Percentiles rank a stretch among this genome's conserved stretches.
phyloP scores from a whole-genome alignment of 352 stramenopile genomes.

The Phytophthora citricola region DNA sequence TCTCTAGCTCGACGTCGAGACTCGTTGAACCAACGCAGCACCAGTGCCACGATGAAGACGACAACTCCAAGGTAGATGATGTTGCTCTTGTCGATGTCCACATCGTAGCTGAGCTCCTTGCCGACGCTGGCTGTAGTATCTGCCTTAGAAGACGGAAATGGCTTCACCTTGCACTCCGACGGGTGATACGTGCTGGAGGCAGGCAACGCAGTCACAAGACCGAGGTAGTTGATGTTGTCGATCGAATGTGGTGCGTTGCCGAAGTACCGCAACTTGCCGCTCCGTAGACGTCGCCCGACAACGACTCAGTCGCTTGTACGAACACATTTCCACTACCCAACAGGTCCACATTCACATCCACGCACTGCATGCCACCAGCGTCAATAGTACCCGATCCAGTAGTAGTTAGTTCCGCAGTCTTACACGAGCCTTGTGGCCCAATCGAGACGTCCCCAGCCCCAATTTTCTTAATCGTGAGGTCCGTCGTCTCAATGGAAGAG shows the following conservation, averaged over 20 bases:
- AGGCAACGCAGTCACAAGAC: conserved; percentile 17
- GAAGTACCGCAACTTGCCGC: conserved; percentile 23
- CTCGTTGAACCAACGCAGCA: conserved; percentile 36
- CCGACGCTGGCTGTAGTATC: background rate
- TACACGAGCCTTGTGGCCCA: conserved; percentile 18
- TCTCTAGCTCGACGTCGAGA: conserved; percentile 26
- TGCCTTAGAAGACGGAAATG: background rate
- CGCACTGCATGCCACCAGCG: conserved; percentile 25
- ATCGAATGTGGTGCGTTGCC: conserved; percentile 23
- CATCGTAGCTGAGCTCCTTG: conserved; percentile 1
- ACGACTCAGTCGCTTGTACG: conserved; percentile 31
- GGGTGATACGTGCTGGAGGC: conserved; percentile 17
- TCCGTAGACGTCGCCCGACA: conserved; percentile 34
- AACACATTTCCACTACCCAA: conserved; percentile 29
- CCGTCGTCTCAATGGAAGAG: conserved; percentile 10
- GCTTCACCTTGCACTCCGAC: conserved; percentile 12
- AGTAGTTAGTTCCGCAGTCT: conserved; percentile 18
- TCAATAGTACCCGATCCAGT: conserved; percentile 27
- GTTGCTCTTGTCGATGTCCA: conserved; percentile 17
- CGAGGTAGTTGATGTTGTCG: conserved; percentile 29
- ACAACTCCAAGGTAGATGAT: conserved; percentile 14
- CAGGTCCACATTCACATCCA: conserved; percentile 23
- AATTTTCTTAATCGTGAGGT: conserved; percentile 15
- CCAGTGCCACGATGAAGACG: conserved; percentile 26
- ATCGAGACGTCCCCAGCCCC: conserved; percentile 22